Conservation (phyloP, 2,329 filamentous ascomycete species). For the Monosporascus cannonballus region DNA sequence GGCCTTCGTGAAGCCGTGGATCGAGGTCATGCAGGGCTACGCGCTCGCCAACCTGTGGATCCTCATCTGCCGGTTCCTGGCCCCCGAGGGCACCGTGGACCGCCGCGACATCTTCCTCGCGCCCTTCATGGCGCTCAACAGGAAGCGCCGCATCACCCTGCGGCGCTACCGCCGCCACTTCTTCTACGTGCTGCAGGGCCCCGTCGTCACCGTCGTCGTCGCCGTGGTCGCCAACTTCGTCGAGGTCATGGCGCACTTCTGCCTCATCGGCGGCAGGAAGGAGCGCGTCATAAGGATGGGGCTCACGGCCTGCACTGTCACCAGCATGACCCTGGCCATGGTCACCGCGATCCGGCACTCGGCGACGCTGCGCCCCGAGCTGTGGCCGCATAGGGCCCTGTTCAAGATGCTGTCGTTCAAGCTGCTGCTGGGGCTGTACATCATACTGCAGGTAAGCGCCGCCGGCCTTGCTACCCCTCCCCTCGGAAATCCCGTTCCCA, state of each 20-base stretch:
- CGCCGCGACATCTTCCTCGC: slow-evolving; percentile 31
- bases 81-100: slow-evolving; percentile 17
- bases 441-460: slow-evolving; percentile 13
- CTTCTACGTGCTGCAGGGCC: slow-evolving; percentile 35
- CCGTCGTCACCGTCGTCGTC: slow-evolving; percentile 29
- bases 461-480: no score
- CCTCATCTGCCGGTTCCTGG: slow-evolving; percentile 36
- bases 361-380: slow-evolving; percentile 10
- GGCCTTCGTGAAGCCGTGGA: slow-evolving; percentile 9
- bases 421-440: slow-evolving; percentile 11
- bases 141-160: neutral
- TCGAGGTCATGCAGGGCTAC: slow-evolving; percentile 33
- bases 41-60: slow-evolving; percentile 38
- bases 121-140: slow-evolving; percentile 22
- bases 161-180: slow-evolving; percentile 24
- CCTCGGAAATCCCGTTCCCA: no score
- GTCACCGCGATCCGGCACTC: slow-evolving; percentile 16
- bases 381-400: slow-evolving; percentile 16
- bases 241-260: slow-evolving; percentile 23
- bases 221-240: slow-evolving; percentile 33
- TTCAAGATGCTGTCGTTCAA: slow-evolving; percentile 22
- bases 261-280: slow-evolving; percentile 20
- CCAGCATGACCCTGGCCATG: slow-evolving; percentile 18
- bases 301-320: slow-evolving; percentile 20
- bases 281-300: slow-evolving; percentile 25